Evolutionary conservation across 1,284 basidiomycete genomes (phyloP).

Genomic region (Pyrrhoderma noxium): DNA sequence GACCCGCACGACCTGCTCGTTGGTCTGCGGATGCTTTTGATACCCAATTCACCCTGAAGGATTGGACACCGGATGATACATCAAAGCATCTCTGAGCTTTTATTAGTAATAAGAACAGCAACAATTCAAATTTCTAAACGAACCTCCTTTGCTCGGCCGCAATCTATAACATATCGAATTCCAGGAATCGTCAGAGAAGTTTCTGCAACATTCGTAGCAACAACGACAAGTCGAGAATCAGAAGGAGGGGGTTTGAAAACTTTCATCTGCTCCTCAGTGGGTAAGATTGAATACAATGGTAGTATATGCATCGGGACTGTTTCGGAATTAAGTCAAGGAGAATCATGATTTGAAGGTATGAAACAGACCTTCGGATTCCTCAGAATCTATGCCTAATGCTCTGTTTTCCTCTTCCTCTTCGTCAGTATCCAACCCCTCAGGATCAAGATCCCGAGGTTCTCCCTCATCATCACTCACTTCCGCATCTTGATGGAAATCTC

Average conservation of each 20-base stretch:
- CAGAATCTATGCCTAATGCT: constrained; percentile 46
- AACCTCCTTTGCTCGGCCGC: constrained; percentile 81
- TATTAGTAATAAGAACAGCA: constrained; percentile 3
- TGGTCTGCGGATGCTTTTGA: constrained; percentile 73
- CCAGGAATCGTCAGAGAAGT: constrained; percentile 75
- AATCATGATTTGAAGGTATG: not conserved
- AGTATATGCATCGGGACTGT: constrained; percentile 64
- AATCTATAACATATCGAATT: constrained; percentile 72
- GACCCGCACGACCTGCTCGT: constrained; percentile 68
- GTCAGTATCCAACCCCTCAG: constrained; percentile 35
- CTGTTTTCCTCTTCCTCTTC: constrained; percentile 41
- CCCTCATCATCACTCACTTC: constrained; percentile 56
- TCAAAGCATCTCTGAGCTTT: constrained; percentile 47
- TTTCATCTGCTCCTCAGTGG: constrained; percentile 68
- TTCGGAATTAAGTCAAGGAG: not conserved
- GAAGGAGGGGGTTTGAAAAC: constrained; percentile 63
- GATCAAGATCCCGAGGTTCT: constrained; percentile 39
- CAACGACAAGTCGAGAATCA: constrained; percentile 60
- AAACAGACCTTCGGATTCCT: constrained; percentile 54
- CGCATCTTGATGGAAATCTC: constrained; percentile 32
- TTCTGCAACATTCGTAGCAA: constrained; percentile 75
- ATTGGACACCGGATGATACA: constrained; percentile 53
- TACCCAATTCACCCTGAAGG: constrained; percentile 68
- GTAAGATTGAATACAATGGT: constrained; percentile 66
- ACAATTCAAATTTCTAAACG: constrained; percentile 15